Evolutionary conservation across 768 basidiomycete genomes (phyloP).

Genomic region (Chalciporus piperatus): DNA sequence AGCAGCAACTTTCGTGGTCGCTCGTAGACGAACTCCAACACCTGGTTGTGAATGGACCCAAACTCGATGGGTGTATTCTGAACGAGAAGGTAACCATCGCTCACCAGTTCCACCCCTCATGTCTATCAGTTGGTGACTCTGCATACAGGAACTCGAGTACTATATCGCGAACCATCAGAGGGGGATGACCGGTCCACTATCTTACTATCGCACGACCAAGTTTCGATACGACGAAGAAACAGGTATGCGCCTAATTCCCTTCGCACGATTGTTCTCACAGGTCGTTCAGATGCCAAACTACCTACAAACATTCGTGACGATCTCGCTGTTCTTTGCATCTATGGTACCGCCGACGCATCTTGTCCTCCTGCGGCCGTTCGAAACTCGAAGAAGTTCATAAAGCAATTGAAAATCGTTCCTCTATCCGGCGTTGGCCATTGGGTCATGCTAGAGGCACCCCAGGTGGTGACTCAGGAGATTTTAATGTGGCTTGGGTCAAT

Average conservation of each 20-base stretch:
- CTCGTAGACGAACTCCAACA: slow-evolving; percentile 10
- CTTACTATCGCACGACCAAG: slow-evolving; percentile 68
- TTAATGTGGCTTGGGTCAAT: slow-evolving; percentile 41
- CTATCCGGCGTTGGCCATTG: slow-evolving; percentile 64
- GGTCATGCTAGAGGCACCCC: slow-evolving; percentile 62
- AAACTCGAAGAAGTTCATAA: slow-evolving; percentile 49
- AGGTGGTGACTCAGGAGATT: slow-evolving; percentile 50
- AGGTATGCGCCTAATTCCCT: slow-evolving; percentile 19
- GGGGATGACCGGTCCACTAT: slow-evolving; percentile 67
- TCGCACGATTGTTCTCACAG: not conserved
- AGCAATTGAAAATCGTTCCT: slow-evolving; percentile 47
- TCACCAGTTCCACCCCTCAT: not conserved
- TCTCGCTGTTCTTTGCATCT: slow-evolving; percentile 60
- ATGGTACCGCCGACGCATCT: slow-evolving; percentile 55
- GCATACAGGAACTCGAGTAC: slow-evolving; percentile 52
- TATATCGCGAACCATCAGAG: slow-evolving; percentile 46
- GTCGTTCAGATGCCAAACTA: slow-evolving; percentile 40
- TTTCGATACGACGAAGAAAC: slow-evolving; percentile 66
- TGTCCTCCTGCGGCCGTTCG: slow-evolving; percentile 40
- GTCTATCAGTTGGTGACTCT: slow-evolving; percentile 1
- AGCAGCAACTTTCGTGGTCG: not conserved
- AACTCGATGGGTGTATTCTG: slow-evolving; percentile 15
- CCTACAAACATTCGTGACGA: slow-evolving; percentile 41
- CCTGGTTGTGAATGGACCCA: slow-evolving; percentile 1
- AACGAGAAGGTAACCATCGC: slow-evolving; percentile 13